Percentiles rank a stretch among this genome's conserved stretches.
Conservation (phyloP, 805 yeast species). For the Ogataea zsoltii region DNA sequence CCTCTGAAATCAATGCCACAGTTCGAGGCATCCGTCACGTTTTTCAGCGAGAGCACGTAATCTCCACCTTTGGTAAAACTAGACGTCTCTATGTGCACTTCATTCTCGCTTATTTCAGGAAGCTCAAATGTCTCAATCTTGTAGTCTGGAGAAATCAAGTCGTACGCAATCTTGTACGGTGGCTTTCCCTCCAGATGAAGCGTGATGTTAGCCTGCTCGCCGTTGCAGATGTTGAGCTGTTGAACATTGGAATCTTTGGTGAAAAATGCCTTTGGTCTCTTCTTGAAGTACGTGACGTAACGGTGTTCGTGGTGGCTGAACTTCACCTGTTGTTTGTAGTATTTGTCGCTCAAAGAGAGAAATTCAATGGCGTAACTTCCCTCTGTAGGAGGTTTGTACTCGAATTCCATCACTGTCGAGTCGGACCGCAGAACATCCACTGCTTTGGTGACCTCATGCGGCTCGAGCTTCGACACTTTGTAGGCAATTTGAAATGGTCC, state of each 20-base stretch:
- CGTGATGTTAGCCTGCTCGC: constrained; percentile 43
- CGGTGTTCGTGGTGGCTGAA: constrained; percentile 45
- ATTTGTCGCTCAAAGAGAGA: constrained; percentile 60
- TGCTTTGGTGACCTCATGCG: constrained; percentile 33
- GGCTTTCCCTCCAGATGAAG: constrained; percentile 73
- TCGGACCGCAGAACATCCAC: constrained; percentile 35
- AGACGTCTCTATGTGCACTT: constrained; percentile 52
- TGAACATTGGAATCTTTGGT: constrained; percentile 21
- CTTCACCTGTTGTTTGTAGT: constrained; percentile 42
- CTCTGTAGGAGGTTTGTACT: constrained; percentile 74
- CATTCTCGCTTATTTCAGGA: constrained; percentile 39
- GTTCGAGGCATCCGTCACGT: constrained; percentile 71
- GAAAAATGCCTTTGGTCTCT: constrained; percentile 58
- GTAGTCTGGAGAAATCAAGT: constrained; percentile 58
- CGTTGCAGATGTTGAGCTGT: constrained; percentile 32
- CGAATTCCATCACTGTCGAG: constrained; percentile 41
- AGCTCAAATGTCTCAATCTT: constrained; percentile 42
- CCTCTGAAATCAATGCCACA: constrained; percentile 74
- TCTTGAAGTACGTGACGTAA: constrained; percentile 70
- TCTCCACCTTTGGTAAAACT: constrained; percentile 65
- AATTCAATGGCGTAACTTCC: constrained; percentile 82
- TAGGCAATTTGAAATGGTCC: constrained; percentile 78
- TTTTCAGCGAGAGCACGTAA: constrained; percentile 61
- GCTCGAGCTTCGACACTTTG: constrained; percentile 54
- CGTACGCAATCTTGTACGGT: constrained; percentile 74